Base-by-base conservation (phyloP, 306 rosid genomes). In the Argentina anserina region DNA sequence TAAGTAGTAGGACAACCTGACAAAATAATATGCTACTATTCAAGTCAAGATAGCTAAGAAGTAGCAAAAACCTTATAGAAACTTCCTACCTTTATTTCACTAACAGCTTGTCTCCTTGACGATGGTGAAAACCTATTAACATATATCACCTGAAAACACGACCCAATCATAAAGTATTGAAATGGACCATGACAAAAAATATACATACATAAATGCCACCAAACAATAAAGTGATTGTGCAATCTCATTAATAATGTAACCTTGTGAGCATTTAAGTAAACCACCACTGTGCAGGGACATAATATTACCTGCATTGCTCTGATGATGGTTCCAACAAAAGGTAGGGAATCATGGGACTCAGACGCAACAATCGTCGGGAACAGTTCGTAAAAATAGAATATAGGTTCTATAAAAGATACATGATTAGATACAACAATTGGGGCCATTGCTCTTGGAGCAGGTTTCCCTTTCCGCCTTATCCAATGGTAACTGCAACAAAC, bases 291-390 rank as follows among this genome's bases (percentile, higher is more conserved):
- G 70, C 31, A 72, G 67, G 49, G 63, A 68, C 76, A 78, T 25
- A 69, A 80, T 65, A 78, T 80, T 83, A 88, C 99, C 97, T 95
- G 99, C 99, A 95, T 95, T 39, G 99, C 96, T 84, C 99, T 90
- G 78, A 91, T 90, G 73, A 95, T 95, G 55, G 99, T 95, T 76
- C 97, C 99, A 73, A 91, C 99, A 60, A 86, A 81, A 70, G 99
- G 97, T 72, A 90, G 43, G 70, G 97, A 90, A 76, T 95, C 97
- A 81, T 91, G 99, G 80, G 99, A 90, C 82, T 95, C 97, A 0
- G 99, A 80, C 49, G 99, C 97, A 74, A 95, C 99, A 52, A 95
- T 95, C 69, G 97, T 91, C 9, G 99, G 86, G 81, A 82, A 91
- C 73, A 95, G 80, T 76, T 95, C 99, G 36, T 95, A 95, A 80